Base-by-base conservation (phyloP, 2,329 filamentous ascomycete genomes). In the Lecanicillium sp. region DNA sequence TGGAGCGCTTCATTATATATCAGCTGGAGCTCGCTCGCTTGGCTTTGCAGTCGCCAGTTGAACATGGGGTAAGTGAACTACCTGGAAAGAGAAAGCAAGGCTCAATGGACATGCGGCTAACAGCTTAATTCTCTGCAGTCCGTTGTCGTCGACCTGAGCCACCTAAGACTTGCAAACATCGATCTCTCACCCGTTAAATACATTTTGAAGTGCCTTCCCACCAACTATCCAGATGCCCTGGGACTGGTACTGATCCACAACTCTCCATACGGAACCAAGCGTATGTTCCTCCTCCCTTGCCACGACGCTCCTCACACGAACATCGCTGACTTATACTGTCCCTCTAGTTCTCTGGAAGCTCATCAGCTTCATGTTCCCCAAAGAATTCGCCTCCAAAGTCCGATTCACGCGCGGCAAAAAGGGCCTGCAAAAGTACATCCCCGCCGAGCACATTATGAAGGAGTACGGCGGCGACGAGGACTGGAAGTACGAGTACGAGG, bases 141-240 rank as follows among this genome's bases (percentile, higher is more conserved):
- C 29, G 76, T 95, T 44, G 65, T 95, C 32, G 94, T 95, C 56
- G 88, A 95, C 59, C 86, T 95, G 83, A 89, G 83, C 9, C 76
- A 80, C 46, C 94, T 94, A 58, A 81, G 81, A 17, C 70, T 94
- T 62, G 80, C 86, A 8, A 95, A 95, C 61, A 94, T 95, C 87
- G 88, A 95, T 60, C 94, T 94, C 57, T 75, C 82, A 0, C 88
- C 88, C 0, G 84, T 95, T 39, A 94, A 92, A 54, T 95, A 94
- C 64, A 94, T 95, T 79, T 92, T 95, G 64, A 90, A 92, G 61
- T 92, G 86, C 59, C 94, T 94, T 56, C 88, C 95, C 64, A 87
- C 87, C 42, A 94, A 96, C 59, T 96, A 94, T 51, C 88, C 88
- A 2, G 88, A 95, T 59, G 87, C 79, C 31, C 71, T 95, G 2